Evolutionary conservation across 73 alveolate genomes (phyloP).

Genomic region (Halteria grandinella): DNA sequence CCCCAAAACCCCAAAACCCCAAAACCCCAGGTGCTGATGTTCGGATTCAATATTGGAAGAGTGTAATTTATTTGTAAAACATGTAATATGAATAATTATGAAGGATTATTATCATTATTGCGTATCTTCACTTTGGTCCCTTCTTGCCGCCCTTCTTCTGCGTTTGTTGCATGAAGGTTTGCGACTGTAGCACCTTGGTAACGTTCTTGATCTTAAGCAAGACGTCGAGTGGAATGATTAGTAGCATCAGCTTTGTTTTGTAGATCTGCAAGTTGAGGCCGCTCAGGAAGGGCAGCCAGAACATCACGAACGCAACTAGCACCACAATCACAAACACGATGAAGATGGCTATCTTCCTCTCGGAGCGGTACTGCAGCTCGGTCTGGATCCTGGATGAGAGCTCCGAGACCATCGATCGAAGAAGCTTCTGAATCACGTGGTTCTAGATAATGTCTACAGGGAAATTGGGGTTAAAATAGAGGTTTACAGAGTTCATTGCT

Average conservation of each 20-base stretch:
- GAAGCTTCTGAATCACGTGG: not conserved
- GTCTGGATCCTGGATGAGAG: not conserved
- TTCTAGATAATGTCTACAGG: slow-evolving; percentile 45
- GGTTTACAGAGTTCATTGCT: slow-evolving; percentile 14
- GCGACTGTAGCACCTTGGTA: slow-evolving; percentile 21
- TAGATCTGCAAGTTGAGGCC: slow-evolving; percentile 41
- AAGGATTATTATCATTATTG: too few species aligned
- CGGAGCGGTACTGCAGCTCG: slow-evolving; percentile 22
- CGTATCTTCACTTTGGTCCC: too few species aligned
- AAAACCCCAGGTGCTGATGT: too few species aligned
- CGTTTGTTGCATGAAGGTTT: too few species aligned
- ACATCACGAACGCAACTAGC: slow-evolving; percentile 26
- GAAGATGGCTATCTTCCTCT: slow-evolving; percentile 49
- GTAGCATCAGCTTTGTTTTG: slow-evolving; percentile 51
- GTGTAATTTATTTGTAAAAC: too few species aligned
- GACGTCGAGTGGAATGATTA: slow-evolving; percentile 48
- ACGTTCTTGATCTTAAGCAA: slow-evolving; percentile 51
- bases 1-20: too few species aligned
- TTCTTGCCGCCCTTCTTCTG: too few species aligned
- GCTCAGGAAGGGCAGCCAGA: slow-evolving; percentile 59
- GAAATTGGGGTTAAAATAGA: not conserved
- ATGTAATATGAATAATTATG: too few species aligned
- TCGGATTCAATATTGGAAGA: too few species aligned
- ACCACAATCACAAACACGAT: slow-evolving; percentile 30
- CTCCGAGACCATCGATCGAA: not conserved